phyloP scores from a whole-genome alignment of 306 rosid genomes.

The Mucuna pruriens region DNA sequence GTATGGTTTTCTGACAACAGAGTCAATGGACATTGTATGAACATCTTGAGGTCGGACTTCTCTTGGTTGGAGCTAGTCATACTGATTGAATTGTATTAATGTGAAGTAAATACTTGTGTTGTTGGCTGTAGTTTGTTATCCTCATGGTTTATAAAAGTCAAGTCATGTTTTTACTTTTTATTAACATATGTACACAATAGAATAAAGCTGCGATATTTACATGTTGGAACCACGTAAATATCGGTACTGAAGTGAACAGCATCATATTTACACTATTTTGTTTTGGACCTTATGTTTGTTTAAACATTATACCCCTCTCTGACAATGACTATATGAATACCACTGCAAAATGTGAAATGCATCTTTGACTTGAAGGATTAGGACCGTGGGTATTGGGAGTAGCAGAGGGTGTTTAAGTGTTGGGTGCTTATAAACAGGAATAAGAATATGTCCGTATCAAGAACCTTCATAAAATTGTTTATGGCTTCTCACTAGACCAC shows the following conservation, averaged over 20 bases:
- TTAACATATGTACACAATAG: background rate
- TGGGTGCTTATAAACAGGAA: background rate
- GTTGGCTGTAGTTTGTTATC: background rate
- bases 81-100: slow-evolving; percentile 1
- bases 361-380: background rate
- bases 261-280: background rate
- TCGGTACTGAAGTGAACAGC: background rate
- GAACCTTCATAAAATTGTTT: background rate
- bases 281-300: background rate
- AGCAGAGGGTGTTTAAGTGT: background rate
- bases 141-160: slow-evolving; percentile 18
- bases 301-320: background rate
- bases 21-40: background rate
- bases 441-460: background rate
- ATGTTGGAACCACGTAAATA: background rate
- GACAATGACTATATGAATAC: slow-evolving; percentile 1
- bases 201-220: slow-evolving; percentile 20
- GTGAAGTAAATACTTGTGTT: slow-evolving; percentile 27
- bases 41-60: slow-evolving; percentile 17
- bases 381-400: background rate
- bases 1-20: background rate
- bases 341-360: background rate
- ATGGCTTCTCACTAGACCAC: background rate
- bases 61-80: slow-evolving; percentile 30
- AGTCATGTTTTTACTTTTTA: background rate